Evolutionary conservation across 208 protist species (phyloP), one percentile per base, ranked within the genome.

Genomic region (Angomonas deanei): DNA sequence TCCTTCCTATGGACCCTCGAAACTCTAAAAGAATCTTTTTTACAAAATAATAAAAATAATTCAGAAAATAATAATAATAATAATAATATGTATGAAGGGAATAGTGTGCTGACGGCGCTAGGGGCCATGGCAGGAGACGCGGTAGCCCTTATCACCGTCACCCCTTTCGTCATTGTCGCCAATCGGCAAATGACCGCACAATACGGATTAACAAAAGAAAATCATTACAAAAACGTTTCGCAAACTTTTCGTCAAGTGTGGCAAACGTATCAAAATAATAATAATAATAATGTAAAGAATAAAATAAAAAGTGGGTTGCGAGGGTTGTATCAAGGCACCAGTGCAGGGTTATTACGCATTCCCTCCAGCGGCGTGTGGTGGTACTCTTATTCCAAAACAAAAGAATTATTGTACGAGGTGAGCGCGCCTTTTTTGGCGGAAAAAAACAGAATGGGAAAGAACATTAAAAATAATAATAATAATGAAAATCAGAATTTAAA

Each of bases 291-390:
- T 26, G 21, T 21, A 33, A 32, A 11, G 34, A 0, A 28, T 10
- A 68, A 36, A 67, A 52, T 58, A 5, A 39, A 47, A 1, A 58
- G 67, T 26, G 81, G 75, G 0, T 36, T 93, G 19, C 68, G 75
- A 32, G 81, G 83, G 0, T 58, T 91, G 4, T 94, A 94, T 50
- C 72, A 85, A 32, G 88, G 88, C 21, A 68, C 84, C 15, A 78
- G 70, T 28, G 82, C 85, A 0, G 85, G 82, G 2, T 61, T 94
- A 33, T 65, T 83, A 60, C 76, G 72, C 28, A 72, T 94, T 19
- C 88, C 88, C 3, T 82, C 83, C 11, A 89, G 78, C 56, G 88
- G 85, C n/a, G 69, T 79, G 50, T 94, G 88, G 88, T 94, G 88
- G 86, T 79, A 68, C 0, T 46, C 88, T 13, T 94, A 94, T 66